Evolutionary conservation across 495 filamentous ascomycete genomes (phyloP), one percentile per base, ranked within the genome.

Genomic region (Penicilliopsis zonata): DNA sequence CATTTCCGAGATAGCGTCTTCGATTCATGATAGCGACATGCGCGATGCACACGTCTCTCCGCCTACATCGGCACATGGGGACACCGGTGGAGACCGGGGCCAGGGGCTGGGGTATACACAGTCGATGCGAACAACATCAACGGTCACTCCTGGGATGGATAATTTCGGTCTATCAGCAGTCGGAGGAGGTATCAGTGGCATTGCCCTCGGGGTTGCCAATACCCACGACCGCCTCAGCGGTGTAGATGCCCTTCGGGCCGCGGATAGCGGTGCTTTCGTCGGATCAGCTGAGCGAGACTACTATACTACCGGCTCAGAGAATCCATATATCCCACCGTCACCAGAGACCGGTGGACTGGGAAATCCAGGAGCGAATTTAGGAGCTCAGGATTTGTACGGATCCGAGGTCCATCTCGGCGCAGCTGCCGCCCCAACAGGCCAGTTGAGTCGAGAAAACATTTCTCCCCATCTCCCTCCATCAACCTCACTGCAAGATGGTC

Each of bases 151-250:
- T 3, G 81, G 79, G 7, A 67, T 72, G 22, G 82, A 86, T 53
- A 86, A 87, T 46, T 70, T 84, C 33, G 72, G 81, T 28, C 71
- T 77, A 16, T 53, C 63, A 25, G 81, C 82, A 9, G 70, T 69
- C 28, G 83, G 82, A 33, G 83, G 82, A 18, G 83, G 82, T 16
- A 80, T 87, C 49, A 69, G 79, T 12, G 81, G 79, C 16, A 76
- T 87, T 34, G 81, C 83, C 29, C 59, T 76, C 40, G 81, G 70
- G 30, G 73, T 86, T 35, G 82, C 81, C 4, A 81, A 82, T 34
- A 69, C 66, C 18, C 74, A 84, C 55, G 67, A 77, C 40, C 61
- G 81, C 37, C 70, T 82, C 40, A 83, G 79, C 55, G 83, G 80
- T 9, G 36, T 82, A 30, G 70, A 86, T 41, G 80, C 82, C 19